A percentile compares a stretch with the other conserved stretches of the same genome.
phyloP scores from a whole-genome alignment of 495 filamentous ascomycete genomes.

The Thozetella sp. region DNA sequence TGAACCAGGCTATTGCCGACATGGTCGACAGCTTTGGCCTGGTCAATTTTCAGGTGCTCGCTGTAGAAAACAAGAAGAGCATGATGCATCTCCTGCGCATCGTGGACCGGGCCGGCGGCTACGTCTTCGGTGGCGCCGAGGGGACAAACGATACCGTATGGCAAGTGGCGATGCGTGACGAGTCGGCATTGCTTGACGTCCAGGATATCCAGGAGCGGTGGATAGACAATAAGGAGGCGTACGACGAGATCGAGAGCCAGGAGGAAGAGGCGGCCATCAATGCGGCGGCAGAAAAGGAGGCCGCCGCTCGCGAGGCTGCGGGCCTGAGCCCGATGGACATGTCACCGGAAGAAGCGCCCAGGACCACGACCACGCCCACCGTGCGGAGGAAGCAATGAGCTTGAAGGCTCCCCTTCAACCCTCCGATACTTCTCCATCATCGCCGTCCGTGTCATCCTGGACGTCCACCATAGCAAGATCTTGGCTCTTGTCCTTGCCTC shows the following conservation, averaged over 20 bases:
- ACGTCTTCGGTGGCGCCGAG: slow-evolving; percentile 89
- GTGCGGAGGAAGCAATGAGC: slow-evolving; percentile 26
- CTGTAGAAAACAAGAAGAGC: slow-evolving; percentile 92
- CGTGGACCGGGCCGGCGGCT: slow-evolving; percentile 89
- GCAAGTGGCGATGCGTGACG: slow-evolving; percentile 92
- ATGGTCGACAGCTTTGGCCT: slow-evolving; percentile 87
- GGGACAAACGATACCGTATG: slow-evolving; percentile 93
- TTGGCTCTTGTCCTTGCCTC: slow-evolving; percentile 28
- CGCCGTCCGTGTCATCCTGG: slow-evolving; percentile 47
- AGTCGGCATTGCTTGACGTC: slow-evolving; percentile 74
- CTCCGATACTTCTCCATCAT: slow-evolving; percentile 44
- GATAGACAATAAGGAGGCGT: slow-evolving; percentile 86
- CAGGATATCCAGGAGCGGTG: slow-evolving; percentile 93
- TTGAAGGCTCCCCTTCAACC: slow-evolving; percentile 14
- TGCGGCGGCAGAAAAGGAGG: slow-evolving; percentile 27
- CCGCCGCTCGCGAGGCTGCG: slow-evolving; percentile 28
- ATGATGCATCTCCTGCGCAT: slow-evolving; percentile 89
- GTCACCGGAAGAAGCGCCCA: slow-evolving; percentile 19
- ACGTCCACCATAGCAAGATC: slow-evolving; percentile 38
- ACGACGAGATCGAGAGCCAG: slow-evolving; percentile 77
- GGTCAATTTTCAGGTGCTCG: slow-evolving; percentile 89
- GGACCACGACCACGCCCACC: slow-evolving; percentile 22
- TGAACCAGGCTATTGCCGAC: slow-evolving; percentile 86
- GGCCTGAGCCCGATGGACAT: slow-evolving; percentile 27
- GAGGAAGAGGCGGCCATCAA: slow-evolving; percentile 63